Conservation (phyloP, 345 rosid species). For the Eucalyptus marginata region DNA sequence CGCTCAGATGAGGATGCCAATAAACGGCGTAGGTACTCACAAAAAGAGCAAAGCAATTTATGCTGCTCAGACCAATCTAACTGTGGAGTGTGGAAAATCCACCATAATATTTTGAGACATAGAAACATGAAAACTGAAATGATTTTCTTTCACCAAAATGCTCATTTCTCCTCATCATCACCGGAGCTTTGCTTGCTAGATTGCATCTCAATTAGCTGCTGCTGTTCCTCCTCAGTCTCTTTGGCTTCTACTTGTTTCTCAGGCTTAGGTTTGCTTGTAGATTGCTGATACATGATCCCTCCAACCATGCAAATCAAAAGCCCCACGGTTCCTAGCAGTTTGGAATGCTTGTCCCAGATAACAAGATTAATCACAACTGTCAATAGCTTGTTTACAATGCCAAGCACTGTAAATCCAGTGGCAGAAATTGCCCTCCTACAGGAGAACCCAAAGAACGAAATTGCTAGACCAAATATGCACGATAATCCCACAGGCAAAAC, state of each 20-base stretch:
- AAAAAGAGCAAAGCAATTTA: neutral
- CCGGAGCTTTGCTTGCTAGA: slow-evolving; percentile 13
- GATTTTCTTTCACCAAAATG: neutral
- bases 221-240: slow-evolving; percentile 56
- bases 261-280: slow-evolving; percentile 59
- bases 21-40: neutral
- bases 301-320: slow-evolving; percentile 87
- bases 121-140: neutral
- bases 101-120: neutral
- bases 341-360: slow-evolving; percentile 95
- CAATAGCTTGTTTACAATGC: slow-evolving; percentile 85
- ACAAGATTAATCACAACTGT: slow-evolving; percentile 80
- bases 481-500: slow-evolving; percentile 83
- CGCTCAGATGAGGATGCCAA: neutral
- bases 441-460: slow-evolving; percentile 96
- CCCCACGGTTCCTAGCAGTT: slow-evolving; percentile 67
- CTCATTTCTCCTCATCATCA: slow-evolving; percentile 5
- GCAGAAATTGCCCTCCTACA: slow-evolving; percentile 93
- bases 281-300: slow-evolving; percentile 88
- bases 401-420: slow-evolving; percentile 97
- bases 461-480: slow-evolving; percentile 76
- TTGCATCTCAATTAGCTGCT: slow-evolving; percentile 68
- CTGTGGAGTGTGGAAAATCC: neutral
- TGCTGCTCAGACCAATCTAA: neutral
- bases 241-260: slow-evolving; percentile 19